Percentiles rank a stretch among this genome's conserved stretches.
These are phyloP conservation scores for Penicillium steckii DNA, from an alignment of 495 filamentous ascomycete genomes.

Conservation along the genomic window DNA sequence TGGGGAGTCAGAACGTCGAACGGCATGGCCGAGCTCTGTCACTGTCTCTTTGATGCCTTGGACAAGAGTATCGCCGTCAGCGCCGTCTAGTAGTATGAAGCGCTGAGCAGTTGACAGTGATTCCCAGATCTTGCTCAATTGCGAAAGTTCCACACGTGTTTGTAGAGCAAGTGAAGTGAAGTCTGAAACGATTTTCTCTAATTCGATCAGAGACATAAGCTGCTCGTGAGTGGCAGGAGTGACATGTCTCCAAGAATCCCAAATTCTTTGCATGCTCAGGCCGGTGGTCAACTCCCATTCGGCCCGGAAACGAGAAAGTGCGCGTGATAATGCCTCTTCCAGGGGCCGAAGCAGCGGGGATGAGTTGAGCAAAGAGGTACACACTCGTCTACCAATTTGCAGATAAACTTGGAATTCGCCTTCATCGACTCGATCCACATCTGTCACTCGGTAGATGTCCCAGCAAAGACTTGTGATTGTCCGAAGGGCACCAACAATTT, in stretches of 20 bases:
- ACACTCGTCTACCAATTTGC: slow-evolving; percentile 40
- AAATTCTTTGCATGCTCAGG: slow-evolving; percentile 80
- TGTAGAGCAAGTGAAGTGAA: slow-evolving; percentile 63
- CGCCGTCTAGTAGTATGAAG: slow-evolving; percentile 39
- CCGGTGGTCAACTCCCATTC: slow-evolving; percentile 67
- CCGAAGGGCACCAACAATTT: slow-evolving; percentile 35
- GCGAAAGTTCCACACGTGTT: slow-evolving; percentile 40
- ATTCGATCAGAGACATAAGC: slow-evolving; percentile 49
- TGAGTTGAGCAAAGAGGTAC: slow-evolving; percentile 25
- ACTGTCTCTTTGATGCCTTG: slow-evolving; percentile 58
- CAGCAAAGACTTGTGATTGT: slow-evolving; percentile 56
- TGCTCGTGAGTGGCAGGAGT: slow-evolving; percentile 53
- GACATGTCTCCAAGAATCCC: slow-evolving; percentile 68
- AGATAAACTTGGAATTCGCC: slow-evolving; percentile 57
- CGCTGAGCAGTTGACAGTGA: slow-evolving; percentile 44
- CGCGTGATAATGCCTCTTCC: slow-evolving; percentile 33
- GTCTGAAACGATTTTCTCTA: slow-evolving; percentile 68
- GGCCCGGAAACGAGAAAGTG: slow-evolving; percentile 46
- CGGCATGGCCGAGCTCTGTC: slow-evolving; percentile 46
- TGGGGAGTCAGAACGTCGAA: slow-evolving; percentile 35
- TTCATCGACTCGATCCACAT: slow-evolving; percentile 48
- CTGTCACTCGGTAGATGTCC: slow-evolving; percentile 51
- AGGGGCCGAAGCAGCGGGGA: slow-evolving; percentile 29
- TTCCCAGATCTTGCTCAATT: slow-evolving; percentile 38
- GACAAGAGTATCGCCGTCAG: slow-evolving; percentile 37